Evolutionary conservation across 2,329 filamentous ascomycete species (phyloP).

Genomic region (Penicillium sp.): DNA sequence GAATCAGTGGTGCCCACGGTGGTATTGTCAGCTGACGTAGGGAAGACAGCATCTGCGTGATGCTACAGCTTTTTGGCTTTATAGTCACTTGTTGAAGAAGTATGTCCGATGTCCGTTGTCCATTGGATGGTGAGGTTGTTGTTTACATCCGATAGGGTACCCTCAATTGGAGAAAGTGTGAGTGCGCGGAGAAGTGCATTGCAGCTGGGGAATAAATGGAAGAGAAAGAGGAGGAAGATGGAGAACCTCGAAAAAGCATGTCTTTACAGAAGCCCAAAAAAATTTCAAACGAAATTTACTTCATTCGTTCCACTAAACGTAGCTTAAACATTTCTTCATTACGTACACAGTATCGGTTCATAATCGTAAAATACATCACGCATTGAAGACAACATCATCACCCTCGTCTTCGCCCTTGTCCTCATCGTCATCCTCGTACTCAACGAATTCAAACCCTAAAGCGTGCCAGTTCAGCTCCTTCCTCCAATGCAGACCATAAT

Average conservation of each 20-base stretch:
- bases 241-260: slow-evolving; percentile 22
- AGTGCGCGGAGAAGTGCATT: background rate
- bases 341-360: background rate
- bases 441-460: slow-evolving; percentile 48
- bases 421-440: slow-evolving; percentile 14
- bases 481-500: slow-evolving; percentile 65
- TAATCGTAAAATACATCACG: slow-evolving; percentile 11
- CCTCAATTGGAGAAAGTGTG: background rate
- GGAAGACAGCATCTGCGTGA: background rate
- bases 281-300: slow-evolving; percentile 24
- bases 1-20: background rate
- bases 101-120: background rate
- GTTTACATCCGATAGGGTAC: background rate
- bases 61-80: background rate
- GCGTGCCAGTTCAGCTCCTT: slow-evolving; percentile 55
- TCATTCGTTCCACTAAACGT: background rate
- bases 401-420: background rate
- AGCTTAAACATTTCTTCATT: background rate
- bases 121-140: background rate
- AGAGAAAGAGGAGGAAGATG: slow-evolving; percentile 9
- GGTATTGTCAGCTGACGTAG: background rate
- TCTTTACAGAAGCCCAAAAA: slow-evolving; percentile 23
- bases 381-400: slow-evolving; percentile 20
- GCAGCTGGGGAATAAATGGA: background rate
- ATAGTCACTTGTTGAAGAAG: background rate